A percentile compares a stretch with the other conserved stretches of the same genome.
Conservation (phyloP, 2,329 filamentous ascomycete species). For the Elsinoe necatrix region DNA sequence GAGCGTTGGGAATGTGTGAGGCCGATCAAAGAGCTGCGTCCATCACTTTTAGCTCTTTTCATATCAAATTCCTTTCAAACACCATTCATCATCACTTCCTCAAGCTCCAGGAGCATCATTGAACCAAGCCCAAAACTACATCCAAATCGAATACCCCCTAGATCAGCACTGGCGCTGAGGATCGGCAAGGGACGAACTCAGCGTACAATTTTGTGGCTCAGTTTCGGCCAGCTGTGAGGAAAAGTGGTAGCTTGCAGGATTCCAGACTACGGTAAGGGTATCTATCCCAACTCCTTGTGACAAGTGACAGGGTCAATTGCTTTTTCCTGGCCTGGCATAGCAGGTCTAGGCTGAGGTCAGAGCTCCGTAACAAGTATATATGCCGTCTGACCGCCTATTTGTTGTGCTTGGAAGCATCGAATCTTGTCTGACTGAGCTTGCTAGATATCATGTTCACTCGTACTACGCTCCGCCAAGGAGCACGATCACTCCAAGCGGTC, state of each 20-base stretch:
- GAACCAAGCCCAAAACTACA: neutral
- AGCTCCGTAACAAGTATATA: neutral
- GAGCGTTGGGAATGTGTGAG: constrained; percentile 13
- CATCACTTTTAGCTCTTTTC: neutral
- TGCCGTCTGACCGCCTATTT: constrained; percentile 3
- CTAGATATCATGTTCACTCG: constrained; percentile 5
- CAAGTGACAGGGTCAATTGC: constrained; percentile 1
- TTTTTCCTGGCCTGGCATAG: neutral
- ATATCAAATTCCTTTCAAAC: neutral
- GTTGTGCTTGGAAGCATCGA: neutral
- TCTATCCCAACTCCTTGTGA: neutral
- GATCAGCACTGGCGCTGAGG: constrained; percentile 3
- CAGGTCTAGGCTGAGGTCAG: neutral
- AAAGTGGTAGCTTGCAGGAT: constrained; percentile 7
- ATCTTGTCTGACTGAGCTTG: constrained; percentile 7
- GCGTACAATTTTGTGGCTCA: neutral
- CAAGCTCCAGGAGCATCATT: neutral
- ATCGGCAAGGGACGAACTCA: neutral
- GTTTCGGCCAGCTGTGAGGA: constrained; percentile 1
- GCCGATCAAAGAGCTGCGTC: neutral
- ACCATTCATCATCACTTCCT: neutral
- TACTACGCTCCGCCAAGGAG: neutral
- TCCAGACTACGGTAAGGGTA: neutral
- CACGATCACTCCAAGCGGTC: neutral
- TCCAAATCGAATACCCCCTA: constrained; percentile 1